Evolutionary conservation across 2,329 filamentous ascomycete species (phyloP).

Genomic region (Drechslera avenae): DNA sequence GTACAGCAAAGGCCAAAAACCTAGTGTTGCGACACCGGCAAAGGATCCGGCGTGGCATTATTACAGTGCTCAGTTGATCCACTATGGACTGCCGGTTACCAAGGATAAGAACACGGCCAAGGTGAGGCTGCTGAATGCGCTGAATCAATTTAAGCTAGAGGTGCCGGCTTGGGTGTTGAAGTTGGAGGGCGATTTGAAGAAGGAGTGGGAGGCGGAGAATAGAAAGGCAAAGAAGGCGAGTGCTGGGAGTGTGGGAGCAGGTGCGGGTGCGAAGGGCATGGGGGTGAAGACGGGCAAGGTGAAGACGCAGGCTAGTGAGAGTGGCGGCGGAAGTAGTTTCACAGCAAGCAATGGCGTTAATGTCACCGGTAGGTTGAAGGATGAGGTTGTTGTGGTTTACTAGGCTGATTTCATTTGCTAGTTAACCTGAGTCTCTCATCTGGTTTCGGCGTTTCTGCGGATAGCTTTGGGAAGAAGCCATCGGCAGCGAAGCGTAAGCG

Average conservation of each 20-base stretch:
- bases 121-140: constrained; percentile 62
- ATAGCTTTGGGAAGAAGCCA: neutral
- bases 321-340: neutral
- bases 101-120: constrained; percentile 65
- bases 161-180: constrained; percentile 57
- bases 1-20: constrained; percentile 16
- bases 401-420: neutral
- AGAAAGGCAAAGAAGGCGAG: constrained; percentile 52
- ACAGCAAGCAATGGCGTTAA: constrained; percentile 9
- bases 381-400: no score
- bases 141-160: constrained; percentile 55
- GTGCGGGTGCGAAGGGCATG: neutral
- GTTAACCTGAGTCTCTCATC: constrained; percentile 12
- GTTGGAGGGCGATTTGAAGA: constrained; percentile 62
- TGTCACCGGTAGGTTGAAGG: constrained; percentile 15
- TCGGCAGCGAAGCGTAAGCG: constrained; percentile 11
- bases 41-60: constrained; percentile 64
- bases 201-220: constrained; percentile 60
- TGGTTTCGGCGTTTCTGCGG: neutral
- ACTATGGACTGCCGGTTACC: constrained; percentile 64
- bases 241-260: neutral
- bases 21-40: neutral
- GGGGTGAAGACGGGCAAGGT: neutral
- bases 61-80: constrained; percentile 66
- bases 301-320: neutral